A percentile compares a stretch with the other conserved stretches of the same genome.
phyloP scores from a whole-genome alignment of 2,329 filamentous ascomycete genomes.

The Botrytis elliptica region DNA sequence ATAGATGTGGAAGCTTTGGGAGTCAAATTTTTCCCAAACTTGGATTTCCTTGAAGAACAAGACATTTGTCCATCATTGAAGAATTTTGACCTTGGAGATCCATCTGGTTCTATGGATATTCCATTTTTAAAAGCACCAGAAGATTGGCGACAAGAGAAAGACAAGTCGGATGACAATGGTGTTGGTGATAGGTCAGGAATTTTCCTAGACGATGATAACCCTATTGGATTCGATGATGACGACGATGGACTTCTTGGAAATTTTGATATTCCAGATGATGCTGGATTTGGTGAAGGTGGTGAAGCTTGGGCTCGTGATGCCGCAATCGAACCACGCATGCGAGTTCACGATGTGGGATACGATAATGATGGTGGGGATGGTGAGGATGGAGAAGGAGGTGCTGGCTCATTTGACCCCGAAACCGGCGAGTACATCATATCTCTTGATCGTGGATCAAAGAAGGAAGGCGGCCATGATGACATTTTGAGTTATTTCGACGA shows the following conservation, averaged over 20 bases:
- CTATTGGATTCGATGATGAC: slow-evolving; percentile 77
- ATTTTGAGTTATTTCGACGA: slow-evolving; percentile 99
- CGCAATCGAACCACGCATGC: slow-evolving; percentile 80
- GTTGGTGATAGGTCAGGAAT: slow-evolving; percentile 72
- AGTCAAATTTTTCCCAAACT: slow-evolving; percentile 80
- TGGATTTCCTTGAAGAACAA: slow-evolving; percentile 73
- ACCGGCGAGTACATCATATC: slow-evolving; percentile 76
- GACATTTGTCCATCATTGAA: slow-evolving; percentile 95
- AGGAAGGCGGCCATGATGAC: slow-evolving; percentile 72
- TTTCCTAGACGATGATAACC: slow-evolving; percentile 84
- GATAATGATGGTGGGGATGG: slow-evolving; percentile 54
- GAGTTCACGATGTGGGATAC: slow-evolving; percentile 66
- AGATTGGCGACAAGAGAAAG: slow-evolving; percentile 73
- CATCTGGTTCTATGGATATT: slow-evolving; percentile 80
- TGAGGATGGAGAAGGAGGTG: slow-evolving; percentile 50
- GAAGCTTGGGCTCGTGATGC: slow-evolving; percentile 94
- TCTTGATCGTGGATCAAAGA: slow-evolving; percentile 70
- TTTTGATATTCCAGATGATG: slow-evolving; percentile 65
- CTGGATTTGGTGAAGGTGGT: slow-evolving; percentile 91
- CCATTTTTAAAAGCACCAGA: slow-evolving; percentile 89
- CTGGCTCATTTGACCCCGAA: slow-evolving; percentile 60
- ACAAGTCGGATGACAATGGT: slow-evolving; percentile 52
- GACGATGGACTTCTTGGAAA: slow-evolving; percentile 68
- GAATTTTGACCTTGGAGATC: slow-evolving; percentile 85
- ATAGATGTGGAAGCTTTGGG: slow-evolving; percentile 78